Conservation (phyloP, 2,329 filamentous ascomycete genomes). For the Paraconiothyrium sp. region DNA sequence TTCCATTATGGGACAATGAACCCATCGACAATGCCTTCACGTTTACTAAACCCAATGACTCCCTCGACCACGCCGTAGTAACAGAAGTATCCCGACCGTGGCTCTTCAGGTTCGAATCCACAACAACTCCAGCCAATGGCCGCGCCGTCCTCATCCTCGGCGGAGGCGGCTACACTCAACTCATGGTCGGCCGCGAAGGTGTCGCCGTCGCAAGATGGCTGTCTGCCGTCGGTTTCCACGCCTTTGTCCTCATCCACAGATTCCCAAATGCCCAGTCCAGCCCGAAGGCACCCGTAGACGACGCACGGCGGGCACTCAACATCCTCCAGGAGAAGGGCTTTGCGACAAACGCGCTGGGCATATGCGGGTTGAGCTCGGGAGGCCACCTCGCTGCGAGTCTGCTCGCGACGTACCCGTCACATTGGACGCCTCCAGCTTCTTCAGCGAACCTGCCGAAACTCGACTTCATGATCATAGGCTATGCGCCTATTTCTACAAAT, state of each 20-base stretch:
- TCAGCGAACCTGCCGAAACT: conserved; percentile 11
- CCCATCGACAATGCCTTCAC: conserved; percentile 2
- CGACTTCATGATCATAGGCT: conserved; percentile 30
- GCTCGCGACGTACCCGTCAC: conserved; percentile 23
- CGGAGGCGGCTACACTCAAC: conserved; percentile 30
- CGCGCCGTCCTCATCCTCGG: conserved; percentile 25
- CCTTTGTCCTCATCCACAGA: conserved; percentile 31
- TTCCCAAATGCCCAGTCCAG: conserved; percentile 26
- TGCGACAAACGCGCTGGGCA: neutral
- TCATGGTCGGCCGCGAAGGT: conserved; percentile 33
- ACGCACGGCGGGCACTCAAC: conserved; percentile 22
- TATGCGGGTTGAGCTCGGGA: conserved; percentile 31
- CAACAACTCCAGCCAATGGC: neutral
- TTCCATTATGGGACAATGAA: neutral
- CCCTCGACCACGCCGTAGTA: conserved; percentile 23
- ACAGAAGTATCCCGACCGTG: conserved; percentile 25
- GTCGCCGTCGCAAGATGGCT: conserved; percentile 31
- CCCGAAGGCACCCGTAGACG: conserved; percentile 28
- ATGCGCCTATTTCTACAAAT: conserved; percentile 33
- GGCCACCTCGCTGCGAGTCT: conserved; percentile 31
- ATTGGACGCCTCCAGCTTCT: conserved; percentile 15
- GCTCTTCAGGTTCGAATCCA: conserved; percentile 27
- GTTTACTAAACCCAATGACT: neutral
- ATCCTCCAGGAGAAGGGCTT: conserved; percentile 20
- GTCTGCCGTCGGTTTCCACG: conserved; percentile 24